Conservation (phyloP, 108 stramenopile species). For the Cyclostephanos invisitatus region DNA sequence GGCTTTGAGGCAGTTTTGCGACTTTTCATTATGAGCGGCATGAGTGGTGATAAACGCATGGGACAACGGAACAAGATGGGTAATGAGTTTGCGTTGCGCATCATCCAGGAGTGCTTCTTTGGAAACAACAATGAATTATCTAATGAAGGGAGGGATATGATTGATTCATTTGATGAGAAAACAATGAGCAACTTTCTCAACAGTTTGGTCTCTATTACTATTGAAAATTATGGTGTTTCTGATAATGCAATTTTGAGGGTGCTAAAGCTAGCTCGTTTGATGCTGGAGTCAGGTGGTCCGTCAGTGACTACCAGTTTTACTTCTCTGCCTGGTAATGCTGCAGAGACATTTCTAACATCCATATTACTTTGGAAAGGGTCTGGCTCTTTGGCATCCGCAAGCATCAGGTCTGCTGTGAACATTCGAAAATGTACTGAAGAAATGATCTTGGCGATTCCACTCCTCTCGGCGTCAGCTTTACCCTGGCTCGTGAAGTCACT, state of each 20-base stretch:
- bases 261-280: conserved; percentile 65
- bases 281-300: conserved; percentile 57
- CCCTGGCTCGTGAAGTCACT: conserved; percentile 83
- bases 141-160: conserved; percentile 55
- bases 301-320: conserved; percentile 61
- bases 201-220: conserved; percentile 75
- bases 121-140: conserved; percentile 32
- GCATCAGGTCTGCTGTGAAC: conserved; percentile 53
- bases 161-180: conserved; percentile 57
- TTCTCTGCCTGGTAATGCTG: conserved; percentile 58
- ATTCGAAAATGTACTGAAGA: conserved; percentile 73
- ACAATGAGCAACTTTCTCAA: conserved; percentile 60
- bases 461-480: conserved; percentile 62
- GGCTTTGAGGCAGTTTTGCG: conserved; percentile 86
- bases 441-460: conserved; percentile 66
- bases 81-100: conserved; percentile 81
- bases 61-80: conserved; percentile 77
- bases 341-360: conserved; percentile 76
- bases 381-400: conserved; percentile 35
- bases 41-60: conserved; percentile 32
- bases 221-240: conserved; percentile 74
- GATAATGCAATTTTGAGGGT: conserved; percentile 75
- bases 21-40: conserved; percentile 69
- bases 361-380: conserved; percentile 76
- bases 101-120: conserved; percentile 82